Evolutionary conservation across 1,284 basidiomycete genomes (phyloP).

Genomic region (Ceratobasidium sp.): DNA sequence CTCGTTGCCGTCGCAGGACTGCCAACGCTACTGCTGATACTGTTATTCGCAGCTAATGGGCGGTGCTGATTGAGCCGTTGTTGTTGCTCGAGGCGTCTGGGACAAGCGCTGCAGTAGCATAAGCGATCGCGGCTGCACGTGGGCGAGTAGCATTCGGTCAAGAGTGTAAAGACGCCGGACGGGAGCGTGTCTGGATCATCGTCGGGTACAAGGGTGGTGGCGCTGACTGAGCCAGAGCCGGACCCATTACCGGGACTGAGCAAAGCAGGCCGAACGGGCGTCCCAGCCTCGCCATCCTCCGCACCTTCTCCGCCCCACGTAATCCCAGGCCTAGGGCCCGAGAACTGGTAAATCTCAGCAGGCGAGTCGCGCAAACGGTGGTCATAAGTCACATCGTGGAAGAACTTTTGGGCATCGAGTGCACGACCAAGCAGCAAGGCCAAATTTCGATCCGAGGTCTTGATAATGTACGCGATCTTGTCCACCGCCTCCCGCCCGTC

Average conservation of each 20-base stretch:
- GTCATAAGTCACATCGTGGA: slow-evolving; percentile 99
- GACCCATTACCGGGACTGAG: slow-evolving; percentile 56
- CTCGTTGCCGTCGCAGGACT: slow-evolving; percentile 65
- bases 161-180: slow-evolving; percentile 94
- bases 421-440: slow-evolving; percentile 94
- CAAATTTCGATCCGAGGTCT: slow-evolving; percentile 96
- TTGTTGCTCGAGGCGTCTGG: slow-evolving; percentile 93
- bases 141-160: slow-evolving; percentile 98
- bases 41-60: neutral
- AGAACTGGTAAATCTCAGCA: slow-evolving; percentile 93
- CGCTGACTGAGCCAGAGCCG: slow-evolving; percentile 57
- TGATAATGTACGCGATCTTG: slow-evolving; percentile 96
- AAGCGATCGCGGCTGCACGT: slow-evolving; percentile 93
- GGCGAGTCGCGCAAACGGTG: slow-evolving; percentile 92
- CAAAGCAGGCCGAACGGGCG: slow-evolving; percentile 28
- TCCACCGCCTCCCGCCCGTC: slow-evolving; percentile 97
- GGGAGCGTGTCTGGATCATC: slow-evolving; percentile 80
- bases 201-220: neutral
- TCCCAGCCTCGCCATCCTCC: slow-evolving; percentile 53
- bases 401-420: slow-evolving; percentile 98
- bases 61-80: slow-evolving; percentile 65
- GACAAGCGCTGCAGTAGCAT: slow-evolving; percentile 98
- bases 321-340: slow-evolving; percentile 55
- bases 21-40: neutral
- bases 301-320: slow-evolving; percentile 19